Evolutionary conservation across 345 rosid species (phyloP).

Genomic region (Pistacia atlantica): DNA sequence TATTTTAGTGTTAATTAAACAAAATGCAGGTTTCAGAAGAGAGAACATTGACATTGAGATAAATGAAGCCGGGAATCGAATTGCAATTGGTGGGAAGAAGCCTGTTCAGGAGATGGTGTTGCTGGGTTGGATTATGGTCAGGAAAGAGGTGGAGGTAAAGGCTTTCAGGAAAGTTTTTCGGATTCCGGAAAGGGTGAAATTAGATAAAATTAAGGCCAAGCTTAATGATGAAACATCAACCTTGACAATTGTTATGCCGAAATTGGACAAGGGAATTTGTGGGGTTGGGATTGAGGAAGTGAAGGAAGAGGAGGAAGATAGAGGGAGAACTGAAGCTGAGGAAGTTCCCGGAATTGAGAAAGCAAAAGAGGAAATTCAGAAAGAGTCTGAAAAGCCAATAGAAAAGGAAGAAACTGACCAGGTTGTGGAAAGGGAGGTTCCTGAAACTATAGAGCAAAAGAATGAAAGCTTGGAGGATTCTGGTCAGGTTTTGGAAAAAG

Average conservation of each 20-base stretch:
- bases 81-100: constrained; percentile 57
- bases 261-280: constrained; percentile 53
- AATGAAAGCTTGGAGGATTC: constrained; percentile 8
- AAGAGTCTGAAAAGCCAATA: not conserved
- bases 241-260: constrained; percentile 67
- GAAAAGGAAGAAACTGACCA: constrained; percentile 25
- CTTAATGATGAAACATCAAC: constrained; percentile 54
- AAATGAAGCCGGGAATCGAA: constrained; percentile 60
- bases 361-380: not conserved
- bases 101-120: constrained; percentile 72
- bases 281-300: constrained; percentile 61
- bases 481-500: constrained; percentile 17
- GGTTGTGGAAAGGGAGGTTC: constrained; percentile 18
- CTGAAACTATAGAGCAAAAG: constrained; percentile 7
- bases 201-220: constrained; percentile 69
- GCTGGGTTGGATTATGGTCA: constrained; percentile 61
- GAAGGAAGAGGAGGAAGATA: constrained; percentile 25
- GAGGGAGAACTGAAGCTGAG: constrained; percentile 12
- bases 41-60: constrained; percentile 66
- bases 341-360: constrained; percentile 13
- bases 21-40: constrained; percentile 59
- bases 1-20: not conserved
- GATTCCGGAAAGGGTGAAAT: constrained; percentile 58
- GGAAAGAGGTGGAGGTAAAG: constrained; percentile 56
- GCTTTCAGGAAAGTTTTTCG: constrained; percentile 55